Conservation (phyloP, 2,329 filamentous ascomycete species). For the Colletotrichum sp. region DNA sequence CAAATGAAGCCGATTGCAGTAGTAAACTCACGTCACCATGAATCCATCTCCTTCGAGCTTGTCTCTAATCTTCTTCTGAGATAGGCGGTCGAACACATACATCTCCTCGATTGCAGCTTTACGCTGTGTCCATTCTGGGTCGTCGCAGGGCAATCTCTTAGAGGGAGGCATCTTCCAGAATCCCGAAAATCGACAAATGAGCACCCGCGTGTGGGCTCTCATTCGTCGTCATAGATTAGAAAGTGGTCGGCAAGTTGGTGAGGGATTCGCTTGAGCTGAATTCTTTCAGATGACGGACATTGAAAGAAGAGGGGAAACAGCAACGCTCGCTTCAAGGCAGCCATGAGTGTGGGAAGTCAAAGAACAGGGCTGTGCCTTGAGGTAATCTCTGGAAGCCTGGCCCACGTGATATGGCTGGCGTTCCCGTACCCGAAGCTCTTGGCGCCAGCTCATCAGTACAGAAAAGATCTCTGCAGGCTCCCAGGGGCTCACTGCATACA, state of each 20-base stretch:
- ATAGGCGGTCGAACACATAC: background rate
- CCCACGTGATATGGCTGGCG: background rate
- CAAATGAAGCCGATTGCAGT: fast-evolving
- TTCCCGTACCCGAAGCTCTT: fast-evolving
- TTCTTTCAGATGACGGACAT: fast-evolving
- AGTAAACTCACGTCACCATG: fast-evolving
- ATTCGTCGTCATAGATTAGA: fast-evolving
- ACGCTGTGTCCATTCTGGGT: background rate
- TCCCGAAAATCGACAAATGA: background rate
- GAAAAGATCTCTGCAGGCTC: background rate
- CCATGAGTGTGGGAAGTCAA: fast-evolving
- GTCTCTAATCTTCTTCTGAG: background rate
- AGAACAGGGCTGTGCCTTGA: background rate
- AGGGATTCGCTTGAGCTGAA: background rate
- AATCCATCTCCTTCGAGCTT: background rate
- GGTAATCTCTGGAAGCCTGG: background rate
- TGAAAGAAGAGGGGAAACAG: fast-evolving
- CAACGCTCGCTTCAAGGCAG: fast-evolving
- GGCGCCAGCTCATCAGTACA: background rate
- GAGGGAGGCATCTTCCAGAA: fast-evolving
- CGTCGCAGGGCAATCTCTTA: fast-evolving
- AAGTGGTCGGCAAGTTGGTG: fast-evolving
- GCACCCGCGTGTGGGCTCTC: fast-evolving
- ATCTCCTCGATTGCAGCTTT: fast-evolving
- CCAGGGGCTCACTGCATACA: too few relatives aligned